Percentiles rank a stretch among this genome's conserved stretches.
Evolutionary conservation across 2,329 filamentous ascomycete genomes (phyloP).

Genomic region (Leptographium flavum): DNA sequence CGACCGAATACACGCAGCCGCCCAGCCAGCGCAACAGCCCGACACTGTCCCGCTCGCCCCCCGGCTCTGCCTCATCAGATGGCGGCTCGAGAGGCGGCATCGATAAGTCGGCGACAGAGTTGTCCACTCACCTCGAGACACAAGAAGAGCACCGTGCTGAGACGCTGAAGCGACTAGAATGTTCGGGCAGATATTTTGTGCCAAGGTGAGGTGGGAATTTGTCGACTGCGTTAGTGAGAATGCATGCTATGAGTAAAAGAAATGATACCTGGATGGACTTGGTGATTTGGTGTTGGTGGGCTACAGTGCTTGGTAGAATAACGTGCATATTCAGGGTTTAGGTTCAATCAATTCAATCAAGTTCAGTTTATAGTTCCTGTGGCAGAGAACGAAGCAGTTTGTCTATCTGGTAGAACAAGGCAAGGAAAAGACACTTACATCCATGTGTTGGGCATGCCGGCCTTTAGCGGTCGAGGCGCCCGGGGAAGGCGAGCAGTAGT

Average conservation of each 20-base stretch:
- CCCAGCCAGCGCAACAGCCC: background rate
- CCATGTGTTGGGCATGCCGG: too few species aligned
- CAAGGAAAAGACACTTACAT: too few species aligned
- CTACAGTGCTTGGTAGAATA: background rate
- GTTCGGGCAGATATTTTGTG: background rate
- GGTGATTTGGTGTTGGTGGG: background rate
- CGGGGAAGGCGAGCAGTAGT: too few species aligned
- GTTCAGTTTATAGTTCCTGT: too few species aligned
- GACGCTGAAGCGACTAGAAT: slow-evolving; percentile 14
- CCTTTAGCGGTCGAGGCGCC: too few species aligned
- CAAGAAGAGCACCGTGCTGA: slow-evolving; percentile 24
- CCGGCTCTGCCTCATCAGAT: slow-evolving; percentile 22
- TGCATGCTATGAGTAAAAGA: too few species aligned
- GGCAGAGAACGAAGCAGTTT: too few species aligned
- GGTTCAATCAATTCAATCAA: too few species aligned
- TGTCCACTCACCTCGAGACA: slow-evolving; percentile 33
- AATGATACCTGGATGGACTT: background rate
- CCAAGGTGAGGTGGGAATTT: too few species aligned
- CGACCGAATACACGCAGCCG: slow-evolving; percentile 7
- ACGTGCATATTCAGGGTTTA: too few species aligned
- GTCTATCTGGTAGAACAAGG: too few species aligned
- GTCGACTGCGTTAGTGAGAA: too few species aligned
- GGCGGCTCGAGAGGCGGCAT: slow-evolving; percentile 26
- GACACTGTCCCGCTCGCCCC: slow-evolving; percentile 16
- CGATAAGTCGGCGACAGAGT: slow-evolving; percentile 26